These are phyloP conservation scores for Ogataea hybrid DNA, from an alignment of 1,139 yeast genomes.

Conservation along the genomic window DNA sequence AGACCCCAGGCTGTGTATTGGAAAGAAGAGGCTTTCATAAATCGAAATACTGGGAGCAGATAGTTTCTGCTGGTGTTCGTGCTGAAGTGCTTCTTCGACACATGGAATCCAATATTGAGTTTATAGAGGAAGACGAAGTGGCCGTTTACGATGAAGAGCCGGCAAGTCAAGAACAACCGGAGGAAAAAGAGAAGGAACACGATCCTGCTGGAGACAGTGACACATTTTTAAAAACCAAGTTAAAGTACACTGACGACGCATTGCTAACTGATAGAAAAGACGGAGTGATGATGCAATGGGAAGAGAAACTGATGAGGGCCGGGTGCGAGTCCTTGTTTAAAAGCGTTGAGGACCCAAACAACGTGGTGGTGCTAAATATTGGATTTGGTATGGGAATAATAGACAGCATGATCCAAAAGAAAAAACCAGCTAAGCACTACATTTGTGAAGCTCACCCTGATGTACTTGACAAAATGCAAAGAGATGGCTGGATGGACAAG, in stretches of 20 bases:
- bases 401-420: conserved; percentile 68
- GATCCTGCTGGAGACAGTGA: conserved; percentile 67
- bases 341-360: conserved; percentile 38
- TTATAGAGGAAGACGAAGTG: conserved; percentile 26
- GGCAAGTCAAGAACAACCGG: conserved; percentile 17
- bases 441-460: conserved; percentile 96
- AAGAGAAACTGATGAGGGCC: conserved; percentile 71
- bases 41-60: conserved; percentile 35
- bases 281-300: conserved; percentile 99
- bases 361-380: conserved; percentile 65
- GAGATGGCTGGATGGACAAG: conserved; percentile 84
- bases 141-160: conserved; percentile 23
- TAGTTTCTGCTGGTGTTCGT: conserved; percentile 86
- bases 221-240: conserved; percentile 62
- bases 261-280: conserved; percentile 74
- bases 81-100: conserved; percentile 82
- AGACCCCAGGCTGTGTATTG: conserved; percentile 76
- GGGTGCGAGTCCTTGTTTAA: conserved; percentile 71
- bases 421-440: conserved; percentile 68
- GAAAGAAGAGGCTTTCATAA: conserved; percentile 48
- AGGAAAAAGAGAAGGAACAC: conserved; percentile 25
- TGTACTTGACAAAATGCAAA: conserved; percentile 63
- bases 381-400: conserved; percentile 98
- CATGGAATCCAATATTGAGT: conserved; percentile 58
- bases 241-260: conserved; percentile 70